Percentiles rank a stretch among this genome's conserved stretches.
Evolutionary conservation across 2,329 filamentous ascomycete genomes (phyloP).

Genomic region (Nemania sp.): DNA sequence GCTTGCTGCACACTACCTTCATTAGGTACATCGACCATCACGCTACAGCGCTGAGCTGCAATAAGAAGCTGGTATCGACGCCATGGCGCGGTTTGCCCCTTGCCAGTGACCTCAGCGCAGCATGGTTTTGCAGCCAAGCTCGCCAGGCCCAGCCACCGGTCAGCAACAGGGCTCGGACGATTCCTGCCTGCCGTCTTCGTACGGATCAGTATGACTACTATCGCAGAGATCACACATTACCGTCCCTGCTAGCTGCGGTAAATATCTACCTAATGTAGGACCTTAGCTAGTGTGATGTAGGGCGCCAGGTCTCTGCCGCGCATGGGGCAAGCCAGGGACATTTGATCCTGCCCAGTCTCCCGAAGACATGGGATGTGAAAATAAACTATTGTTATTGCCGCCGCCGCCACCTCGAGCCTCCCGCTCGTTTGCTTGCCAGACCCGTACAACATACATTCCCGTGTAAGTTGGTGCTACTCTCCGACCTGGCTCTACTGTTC

Average conservation of each 20-base stretch:
- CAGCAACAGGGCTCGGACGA: slow-evolving; percentile 21
- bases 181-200: too few relatives aligned
- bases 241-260: too few relatives aligned
- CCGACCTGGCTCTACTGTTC: not conserved
- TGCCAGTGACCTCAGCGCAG: slow-evolving; percentile 1
- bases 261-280: too few relatives aligned
- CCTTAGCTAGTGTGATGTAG: not conserved
- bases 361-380: slow-evolving; percentile 15
- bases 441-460: slow-evolving; percentile 4
- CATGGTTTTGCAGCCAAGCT: slow-evolving; percentile 6
- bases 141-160: slow-evolving; percentile 6
- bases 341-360: slow-evolving; percentile 13
- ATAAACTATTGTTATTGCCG: slow-evolving; percentile 19
- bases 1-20: too few relatives aligned
- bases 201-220: too few relatives aligned
- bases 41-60: too few relatives aligned
- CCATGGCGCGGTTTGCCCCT: slow-evolving; percentile 15
- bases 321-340: slow-evolving; percentile 2
- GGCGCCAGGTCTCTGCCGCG: slow-evolving; percentile 7
- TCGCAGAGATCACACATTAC: too few relatives aligned
- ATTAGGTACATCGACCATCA: too few relatives aligned
- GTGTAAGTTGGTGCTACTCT: not conserved
- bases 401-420: slow-evolving; percentile 17
- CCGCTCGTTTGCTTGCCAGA: slow-evolving; percentile 11
- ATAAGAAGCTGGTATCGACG: slow-evolving; percentile 11